Conservation (phyloP, 2,329 filamentous ascomycete genomes). For the Xylaria hypoxylon region DNA sequence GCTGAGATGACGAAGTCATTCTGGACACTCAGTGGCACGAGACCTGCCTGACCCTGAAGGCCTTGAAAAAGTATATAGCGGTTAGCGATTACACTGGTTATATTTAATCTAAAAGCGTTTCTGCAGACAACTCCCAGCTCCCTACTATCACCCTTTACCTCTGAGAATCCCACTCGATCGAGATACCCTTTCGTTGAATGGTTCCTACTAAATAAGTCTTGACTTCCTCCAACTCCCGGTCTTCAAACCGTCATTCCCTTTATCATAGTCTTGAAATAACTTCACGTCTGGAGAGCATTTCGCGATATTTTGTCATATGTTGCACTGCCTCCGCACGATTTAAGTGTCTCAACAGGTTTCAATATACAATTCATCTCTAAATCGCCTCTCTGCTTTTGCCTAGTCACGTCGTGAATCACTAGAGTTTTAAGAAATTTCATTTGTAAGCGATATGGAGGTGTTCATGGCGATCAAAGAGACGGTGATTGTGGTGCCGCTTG, state of each 20-base stretch:
- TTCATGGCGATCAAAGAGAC: neutral
- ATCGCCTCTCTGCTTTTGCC: too few species aligned
- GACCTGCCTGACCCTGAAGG: too few species aligned
- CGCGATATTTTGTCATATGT: too few species aligned
- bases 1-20: neutral
- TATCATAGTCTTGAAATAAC: too few species aligned
- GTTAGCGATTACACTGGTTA: neutral
- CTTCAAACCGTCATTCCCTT: neutral
- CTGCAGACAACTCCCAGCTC: neutral
- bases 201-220: neutral
- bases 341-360: too few species aligned
- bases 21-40: neutral
- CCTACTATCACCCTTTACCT: neutral
- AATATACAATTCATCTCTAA: too few species aligned
- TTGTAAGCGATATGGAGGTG: neutral
- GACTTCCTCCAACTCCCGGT: neutral
- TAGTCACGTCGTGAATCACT: too few species aligned
- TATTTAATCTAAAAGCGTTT: neutral
- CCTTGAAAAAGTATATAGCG: neutral
- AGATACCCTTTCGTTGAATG: neutral
- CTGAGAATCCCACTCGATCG: neutral
- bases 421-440: too few species aligned
- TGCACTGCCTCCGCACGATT: too few species aligned
- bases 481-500: too few species aligned
- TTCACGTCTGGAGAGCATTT: neutral